Evolutionary conservation across 805 yeast genomes (phyloP).

Genomic region (Starmerella khaoyaiensis): DNA sequence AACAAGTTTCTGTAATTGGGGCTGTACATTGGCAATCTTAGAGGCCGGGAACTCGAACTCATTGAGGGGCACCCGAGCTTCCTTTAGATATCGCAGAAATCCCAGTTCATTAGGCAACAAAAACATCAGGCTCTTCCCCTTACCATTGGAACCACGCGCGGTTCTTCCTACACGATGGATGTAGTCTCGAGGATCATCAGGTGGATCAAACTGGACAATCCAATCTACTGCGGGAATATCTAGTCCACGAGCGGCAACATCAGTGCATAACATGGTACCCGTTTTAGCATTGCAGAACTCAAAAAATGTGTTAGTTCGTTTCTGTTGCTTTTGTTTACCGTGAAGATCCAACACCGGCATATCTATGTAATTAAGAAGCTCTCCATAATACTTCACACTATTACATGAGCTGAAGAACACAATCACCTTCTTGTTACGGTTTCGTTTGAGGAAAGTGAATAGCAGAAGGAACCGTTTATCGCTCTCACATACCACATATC

Average conservation of each 20-base stretch:
- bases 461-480: constrained; percentile 83
- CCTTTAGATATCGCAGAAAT: constrained; percentile 82
- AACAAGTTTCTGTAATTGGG: constrained; percentile 81
- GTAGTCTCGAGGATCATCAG: constrained; percentile 99
- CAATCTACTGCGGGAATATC: constrained; percentile 98
- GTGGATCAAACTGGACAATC: constrained; percentile 98
- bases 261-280: constrained; percentile 90
- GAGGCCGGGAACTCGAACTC: constrained; percentile 92
- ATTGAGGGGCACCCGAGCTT: constrained; percentile 93
- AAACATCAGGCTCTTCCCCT: constrained; percentile 91
- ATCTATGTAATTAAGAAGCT: constrained; percentile 87
- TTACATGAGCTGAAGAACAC: constrained; percentile 94
- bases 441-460: constrained; percentile 87
- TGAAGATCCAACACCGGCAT: constrained; percentile 92
- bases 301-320: constrained; percentile 94
- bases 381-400: constrained; percentile 92
- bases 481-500: constrained; percentile 93
- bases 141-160: constrained; percentile 75
- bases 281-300: constrained; percentile 95
- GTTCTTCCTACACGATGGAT: constrained; percentile 99
- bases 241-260: constrained; percentile 97
- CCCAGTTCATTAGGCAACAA: constrained; percentile 90
- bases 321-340: constrained; percentile 97
- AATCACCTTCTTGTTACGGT: constrained; percentile 73
- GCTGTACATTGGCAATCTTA: constrained; percentile 92